Conservation (phyloP, 306 rosid species). For the Prunus padus region DNA sequence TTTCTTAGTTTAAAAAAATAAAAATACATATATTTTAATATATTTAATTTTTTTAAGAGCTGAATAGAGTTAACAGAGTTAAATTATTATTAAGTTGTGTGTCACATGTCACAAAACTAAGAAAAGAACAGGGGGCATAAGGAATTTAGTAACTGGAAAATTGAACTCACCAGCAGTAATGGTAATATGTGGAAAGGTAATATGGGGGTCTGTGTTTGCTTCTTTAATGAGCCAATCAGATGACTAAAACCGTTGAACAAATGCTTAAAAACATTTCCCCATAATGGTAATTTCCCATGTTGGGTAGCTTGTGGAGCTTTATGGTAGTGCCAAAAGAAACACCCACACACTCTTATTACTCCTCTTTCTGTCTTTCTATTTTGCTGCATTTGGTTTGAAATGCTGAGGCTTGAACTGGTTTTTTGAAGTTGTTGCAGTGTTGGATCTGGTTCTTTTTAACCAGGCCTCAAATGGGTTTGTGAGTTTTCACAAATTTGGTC, state of each 20-base stretch:
- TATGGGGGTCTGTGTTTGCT: not conserved
- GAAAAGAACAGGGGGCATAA: too few species aligned
- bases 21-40: too few species aligned
- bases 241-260: not conserved
- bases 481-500: slow-evolving; percentile 8
- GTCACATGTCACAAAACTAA: too few species aligned
- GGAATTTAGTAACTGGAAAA: too few species aligned
- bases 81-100: too few species aligned
- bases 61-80: too few species aligned
- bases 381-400: slow-evolving; percentile 30
- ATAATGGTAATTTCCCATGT: slow-evolving; percentile 29
- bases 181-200: slow-evolving; percentile 1
- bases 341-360: not conserved
- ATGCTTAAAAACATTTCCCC: not conserved
- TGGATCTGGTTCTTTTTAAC: slow-evolving; percentile 34
- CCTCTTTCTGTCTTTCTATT: slow-evolving; percentile 2
- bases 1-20: too few species aligned
- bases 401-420: slow-evolving; percentile 31
- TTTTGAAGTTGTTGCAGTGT: slow-evolving; percentile 15
- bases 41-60: too few species aligned
- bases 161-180: not conserved
- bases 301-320: slow-evolving; percentile 15
- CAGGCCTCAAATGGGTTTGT: slow-evolving; percentile 12
- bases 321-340: slow-evolving; percentile 16
- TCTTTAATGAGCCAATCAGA: not conserved